phyloP scores from a whole-genome alignment of 257 asterid genomes.

The Solanum paucissectum region DNA sequence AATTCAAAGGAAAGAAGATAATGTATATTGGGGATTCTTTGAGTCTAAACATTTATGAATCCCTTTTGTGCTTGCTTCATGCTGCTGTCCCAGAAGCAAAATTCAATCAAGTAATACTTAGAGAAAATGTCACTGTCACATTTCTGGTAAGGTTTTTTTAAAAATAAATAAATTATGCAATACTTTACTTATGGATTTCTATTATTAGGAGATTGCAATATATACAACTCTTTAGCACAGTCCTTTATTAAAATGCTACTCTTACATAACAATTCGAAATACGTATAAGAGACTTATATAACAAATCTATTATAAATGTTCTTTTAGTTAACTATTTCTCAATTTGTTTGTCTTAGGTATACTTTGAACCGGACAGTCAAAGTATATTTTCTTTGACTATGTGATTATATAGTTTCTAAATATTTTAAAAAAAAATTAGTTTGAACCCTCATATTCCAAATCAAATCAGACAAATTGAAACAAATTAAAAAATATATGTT shows the following conservation, averaged over 20 bases:
- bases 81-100: conserved; percentile 14
- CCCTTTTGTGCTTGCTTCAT: conserved; percentile 40
- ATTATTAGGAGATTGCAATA: too few relatives aligned
- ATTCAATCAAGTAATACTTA: neutral
- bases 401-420: neutral
- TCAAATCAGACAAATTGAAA: neutral
- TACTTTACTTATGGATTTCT: too few relatives aligned
- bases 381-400: neutral
- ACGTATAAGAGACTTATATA: neutral
- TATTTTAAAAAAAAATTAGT: neutral
- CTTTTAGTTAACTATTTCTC: neutral
- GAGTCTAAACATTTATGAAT: conserved; percentile 40
- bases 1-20: conserved; percentile 41
- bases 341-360: too few relatives aligned
- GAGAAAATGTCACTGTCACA: conserved; percentile 13
- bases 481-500: neutral
- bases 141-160: conserved; percentile 21
- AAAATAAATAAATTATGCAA: too few relatives aligned
- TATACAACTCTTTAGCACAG: neutral
- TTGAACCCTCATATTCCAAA: neutral
- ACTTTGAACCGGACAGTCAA: too few relatives aligned
- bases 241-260: neutral
- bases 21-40: conserved; percentile 65
- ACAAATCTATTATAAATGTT: neutral
- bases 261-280: neutral